These are phyloP conservation scores for Cladosporium velox DNA, from an alignment of 2,329 filamentous ascomycete species.

Conservation along the genomic window DNA sequence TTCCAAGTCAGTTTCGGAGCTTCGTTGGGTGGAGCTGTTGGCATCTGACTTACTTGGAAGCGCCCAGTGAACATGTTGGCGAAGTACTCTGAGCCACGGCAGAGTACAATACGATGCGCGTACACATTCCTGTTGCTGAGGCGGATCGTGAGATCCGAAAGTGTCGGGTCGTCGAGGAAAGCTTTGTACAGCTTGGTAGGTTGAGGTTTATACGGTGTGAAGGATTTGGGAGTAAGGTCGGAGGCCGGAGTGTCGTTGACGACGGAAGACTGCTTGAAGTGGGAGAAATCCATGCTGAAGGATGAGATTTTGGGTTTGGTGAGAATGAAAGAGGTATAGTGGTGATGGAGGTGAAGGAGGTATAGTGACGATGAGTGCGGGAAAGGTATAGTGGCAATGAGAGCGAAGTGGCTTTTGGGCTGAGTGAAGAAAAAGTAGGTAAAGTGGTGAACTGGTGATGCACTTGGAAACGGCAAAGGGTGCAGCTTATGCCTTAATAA, in stretches of 20 bases:
- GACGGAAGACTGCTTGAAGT: background rate
- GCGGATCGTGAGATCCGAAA: background rate
- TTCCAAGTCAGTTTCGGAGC: too few relatives aligned
- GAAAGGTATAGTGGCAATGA: too few relatives aligned
- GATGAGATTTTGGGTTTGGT: background rate
- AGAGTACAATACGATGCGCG: background rate
- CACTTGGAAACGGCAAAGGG: background rate
- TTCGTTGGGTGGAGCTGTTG: too few relatives aligned
- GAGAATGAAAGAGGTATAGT: background rate
- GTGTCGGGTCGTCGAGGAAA: background rate
- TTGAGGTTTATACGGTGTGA: background rate
- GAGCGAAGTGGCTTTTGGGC: too few relatives aligned
- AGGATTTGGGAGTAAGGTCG: too few relatives aligned
- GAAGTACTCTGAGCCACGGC: constrained; percentile 6
- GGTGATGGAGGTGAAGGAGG: too few relatives aligned
- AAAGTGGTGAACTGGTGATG: background rate
- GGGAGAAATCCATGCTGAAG: background rate
- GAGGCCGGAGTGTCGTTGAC: too few relatives aligned
- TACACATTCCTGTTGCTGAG: background rate
- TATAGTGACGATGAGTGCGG: too few relatives aligned
- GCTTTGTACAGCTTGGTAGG: background rate
- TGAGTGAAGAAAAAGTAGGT: too few relatives aligned
- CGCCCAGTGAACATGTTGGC: background rate
- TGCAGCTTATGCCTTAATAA: background rate
- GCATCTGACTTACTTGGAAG: background rate